Conservation (phyloP, 331 rosid species). For the Dryas integrifolia region DNA sequence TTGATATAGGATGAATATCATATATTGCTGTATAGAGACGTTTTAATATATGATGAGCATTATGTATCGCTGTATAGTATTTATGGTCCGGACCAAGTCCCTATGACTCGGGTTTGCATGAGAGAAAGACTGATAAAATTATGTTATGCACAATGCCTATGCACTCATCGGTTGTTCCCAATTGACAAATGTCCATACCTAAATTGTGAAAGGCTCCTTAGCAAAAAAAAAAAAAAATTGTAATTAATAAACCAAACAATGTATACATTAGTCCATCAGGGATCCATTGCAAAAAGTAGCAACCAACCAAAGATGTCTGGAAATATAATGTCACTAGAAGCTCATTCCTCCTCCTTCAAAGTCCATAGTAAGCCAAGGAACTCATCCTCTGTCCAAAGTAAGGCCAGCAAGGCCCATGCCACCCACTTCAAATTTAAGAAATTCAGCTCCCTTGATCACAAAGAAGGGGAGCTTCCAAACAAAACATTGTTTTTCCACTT, state of each 20-base stretch:
- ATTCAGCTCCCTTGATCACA: conserved; percentile 16
- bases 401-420: background rate
- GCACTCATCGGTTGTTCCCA: background rate
- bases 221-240: too few species aligned
- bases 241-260: background rate
- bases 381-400: background rate
- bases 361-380: too few species aligned
- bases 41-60: too few species aligned
- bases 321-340: too few species aligned
- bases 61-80: too few species aligned
- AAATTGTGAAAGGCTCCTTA: background rate
- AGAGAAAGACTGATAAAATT: too few species aligned
- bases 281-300: background rate
- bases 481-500: conserved; percentile 56
- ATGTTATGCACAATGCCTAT: too few species aligned
- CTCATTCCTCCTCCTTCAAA: too few species aligned
- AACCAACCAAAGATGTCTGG: background rate
- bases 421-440: conserved; percentile 19
- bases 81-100: too few species aligned
- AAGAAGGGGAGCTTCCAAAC: conserved; percentile 30
- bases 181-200: background rate
- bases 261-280: background rate
- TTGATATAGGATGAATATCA: too few species aligned
- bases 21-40: too few species aligned
- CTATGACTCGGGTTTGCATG: too few species aligned